phyloP scores from a whole-genome alignment of 306 rosid species.

The Quercus glauca region DNA sequence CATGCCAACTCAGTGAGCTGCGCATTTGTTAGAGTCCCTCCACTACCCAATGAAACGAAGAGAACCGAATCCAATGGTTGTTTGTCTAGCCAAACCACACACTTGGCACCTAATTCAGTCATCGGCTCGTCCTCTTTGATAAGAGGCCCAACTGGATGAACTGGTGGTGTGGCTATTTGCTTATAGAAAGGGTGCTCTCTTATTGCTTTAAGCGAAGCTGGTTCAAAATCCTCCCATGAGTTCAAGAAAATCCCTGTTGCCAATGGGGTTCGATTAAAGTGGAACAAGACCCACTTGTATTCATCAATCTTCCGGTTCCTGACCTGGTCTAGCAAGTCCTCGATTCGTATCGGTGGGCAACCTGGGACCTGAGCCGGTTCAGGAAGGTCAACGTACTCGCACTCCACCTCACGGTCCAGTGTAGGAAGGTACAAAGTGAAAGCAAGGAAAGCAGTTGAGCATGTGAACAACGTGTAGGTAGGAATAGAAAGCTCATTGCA shows the following conservation, averaged over 20 bases:
- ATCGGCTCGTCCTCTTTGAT: slow-evolving; percentile 25
- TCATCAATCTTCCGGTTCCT: slow-evolving; percentile 31
- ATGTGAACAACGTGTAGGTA: slow-evolving; percentile 32
- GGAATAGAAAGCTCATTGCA: slow-evolving; percentile 28
- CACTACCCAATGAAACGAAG: slow-evolving; percentile 34
- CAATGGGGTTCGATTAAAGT: slow-evolving; percentile 21
- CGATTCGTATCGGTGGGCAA: slow-evolving; percentile 23
- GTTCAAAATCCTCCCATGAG: slow-evolving; percentile 44
- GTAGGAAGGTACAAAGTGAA: slow-evolving; percentile 32
- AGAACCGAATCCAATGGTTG: slow-evolving; percentile 37
- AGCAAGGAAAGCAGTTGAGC: slow-evolving; percentile 29
- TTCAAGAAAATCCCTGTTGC: slow-evolving; percentile 32
- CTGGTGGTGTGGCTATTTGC: slow-evolving; percentile 15
- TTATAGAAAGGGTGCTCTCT: slow-evolving; percentile 28
- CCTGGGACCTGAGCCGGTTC: slow-evolving; percentile 39
- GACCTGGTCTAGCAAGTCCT: slow-evolving; percentile 35
- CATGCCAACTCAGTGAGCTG: slow-evolving; percentile 38
- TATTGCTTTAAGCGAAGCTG: slow-evolving; percentile 18
- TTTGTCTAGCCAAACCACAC: slow-evolving; percentile 40
- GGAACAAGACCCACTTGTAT: slow-evolving; percentile 33
- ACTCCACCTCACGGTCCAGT: slow-evolving; percentile 41
- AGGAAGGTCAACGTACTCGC: slow-evolving; percentile 42
- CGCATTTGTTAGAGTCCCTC: slow-evolving; percentile 16
- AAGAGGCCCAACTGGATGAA: slow-evolving; percentile 37
- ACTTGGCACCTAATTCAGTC: background rate